These are phyloP conservation scores for Ustilago trichophora DNA, from an alignment of 1,284 basidiomycete genomes.

Conservation along the genomic window DNA sequence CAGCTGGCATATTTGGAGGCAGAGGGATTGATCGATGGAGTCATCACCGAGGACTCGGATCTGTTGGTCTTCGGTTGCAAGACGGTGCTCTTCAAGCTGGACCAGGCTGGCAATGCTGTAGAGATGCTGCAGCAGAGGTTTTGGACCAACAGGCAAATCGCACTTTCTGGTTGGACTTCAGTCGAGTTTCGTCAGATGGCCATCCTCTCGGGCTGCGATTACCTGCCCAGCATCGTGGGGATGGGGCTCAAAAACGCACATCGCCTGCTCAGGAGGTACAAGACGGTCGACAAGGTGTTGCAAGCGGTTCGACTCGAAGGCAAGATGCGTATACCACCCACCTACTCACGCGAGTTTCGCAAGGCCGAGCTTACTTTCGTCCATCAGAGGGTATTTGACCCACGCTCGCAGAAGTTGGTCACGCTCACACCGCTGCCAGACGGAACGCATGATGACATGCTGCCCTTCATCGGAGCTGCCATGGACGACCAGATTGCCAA, in stretches of 20 bases:
- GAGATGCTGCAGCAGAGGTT: constrained; percentile 83
- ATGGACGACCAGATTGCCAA: constrained; percentile 66
- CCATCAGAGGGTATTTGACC: constrained; percentile 92
- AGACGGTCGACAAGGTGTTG: constrained; percentile 86
- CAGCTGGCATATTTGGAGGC: constrained; percentile 93
- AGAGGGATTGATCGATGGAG: constrained; percentile 82
- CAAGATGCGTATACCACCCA: constrained; percentile 79
- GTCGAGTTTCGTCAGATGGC: constrained; percentile 92
- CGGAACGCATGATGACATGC: constrained; percentile 37
- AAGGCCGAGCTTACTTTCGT: constrained; percentile 90
- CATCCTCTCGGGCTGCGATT: constrained; percentile 96
- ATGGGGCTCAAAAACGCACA: constrained; percentile 84
- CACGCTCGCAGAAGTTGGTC: constrained; percentile 65
- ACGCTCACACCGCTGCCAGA: constrained; percentile 58
- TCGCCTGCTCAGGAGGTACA: constrained; percentile 80
- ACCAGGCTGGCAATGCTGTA: constrained; percentile 74
- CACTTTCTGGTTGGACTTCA: constrained; percentile 87
- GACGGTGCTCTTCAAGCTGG: constrained; percentile 68
- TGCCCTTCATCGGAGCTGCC: constrained; percentile 58
- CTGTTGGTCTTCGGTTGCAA: constrained; percentile 94
- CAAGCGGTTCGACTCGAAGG: constrained; percentile 83
- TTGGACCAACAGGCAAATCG: constrained; percentile 77
- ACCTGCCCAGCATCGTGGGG: constrained; percentile 70
- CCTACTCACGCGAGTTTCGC: constrained; percentile 72
- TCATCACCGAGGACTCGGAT: constrained; percentile 98